Evolutionary conservation across 192 early-diverging fungal species (phyloP), one percentile per base, ranked within the genome.

Genomic region (Allomyces macrogynus): DNA sequence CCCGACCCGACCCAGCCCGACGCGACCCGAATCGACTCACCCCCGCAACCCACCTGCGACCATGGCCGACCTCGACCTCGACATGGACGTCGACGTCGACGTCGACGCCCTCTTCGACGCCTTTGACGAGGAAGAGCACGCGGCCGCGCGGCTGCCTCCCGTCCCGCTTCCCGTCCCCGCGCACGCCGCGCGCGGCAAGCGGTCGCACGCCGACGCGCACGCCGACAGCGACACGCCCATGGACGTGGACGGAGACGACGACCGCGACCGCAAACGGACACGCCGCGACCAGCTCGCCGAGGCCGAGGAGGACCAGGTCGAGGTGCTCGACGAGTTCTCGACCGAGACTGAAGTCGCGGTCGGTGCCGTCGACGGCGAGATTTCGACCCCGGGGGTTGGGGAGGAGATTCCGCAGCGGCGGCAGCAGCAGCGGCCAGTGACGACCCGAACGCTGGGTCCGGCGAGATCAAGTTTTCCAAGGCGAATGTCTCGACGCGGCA

Each of bases 401-500:
- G 49, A 1, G 16, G 49, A 1, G 12, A 16, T n/a, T 14, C 12
- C 16, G 5, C 16, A 14, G 20, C 20, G 5, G 49, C 49, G 16
- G 49, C 16, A 20, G 16, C 12, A 20, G 49, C 49, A 3, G 49
- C 49, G 16, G n/a, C n/a, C n/a, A n/a, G 49, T 2, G 49, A 14
- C 49, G 20, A 20, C 20, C 49, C 49, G 49, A n/a, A n/a, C 16
- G 49, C 49, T 0, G 49, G 16, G 0, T 57, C 49, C 16, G 49
- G 49, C 49, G 49, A 57, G 49, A n/a, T 57, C 49, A 57, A 57
- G 49, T 57, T 57, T n/a, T 20, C 49, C 49, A 57, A 57, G 49
- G 49, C 49, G 16, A 57, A 57, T n/a, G 49, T 57, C 16, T 57
- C 49, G 49, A 57, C 49, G 49, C 49, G 49, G 49, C 49, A 57